These are phyloP conservation scores for Penicillium brevicompactum DNA, from an alignment of 2,329 filamentous ascomycete species.

Conservation along the genomic window DNA sequence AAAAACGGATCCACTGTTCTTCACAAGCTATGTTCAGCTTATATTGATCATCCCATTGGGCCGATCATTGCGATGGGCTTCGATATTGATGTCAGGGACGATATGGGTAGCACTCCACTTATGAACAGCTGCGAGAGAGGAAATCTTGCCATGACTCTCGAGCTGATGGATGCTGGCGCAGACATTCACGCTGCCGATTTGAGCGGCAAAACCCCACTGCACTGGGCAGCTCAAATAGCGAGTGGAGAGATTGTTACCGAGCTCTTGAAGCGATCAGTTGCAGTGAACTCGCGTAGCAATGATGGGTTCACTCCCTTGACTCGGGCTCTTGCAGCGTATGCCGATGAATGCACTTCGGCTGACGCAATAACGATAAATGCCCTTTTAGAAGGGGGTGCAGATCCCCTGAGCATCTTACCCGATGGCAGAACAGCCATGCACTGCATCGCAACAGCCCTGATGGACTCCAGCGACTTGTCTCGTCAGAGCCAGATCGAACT, in stretches of 20 bases:
- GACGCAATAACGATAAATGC: background rate
- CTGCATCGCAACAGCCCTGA: background rate
- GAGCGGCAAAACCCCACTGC: background rate
- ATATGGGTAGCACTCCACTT: background rate
- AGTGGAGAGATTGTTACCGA: background rate
- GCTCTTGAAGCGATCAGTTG: background rate
- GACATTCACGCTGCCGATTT: background rate
- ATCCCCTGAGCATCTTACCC: background rate
- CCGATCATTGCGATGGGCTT: background rate
- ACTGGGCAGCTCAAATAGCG: background rate
- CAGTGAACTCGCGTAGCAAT: background rate
- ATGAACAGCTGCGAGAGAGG: background rate
- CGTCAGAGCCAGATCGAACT: background rate
- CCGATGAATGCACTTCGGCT: background rate
- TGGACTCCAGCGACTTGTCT: background rate
- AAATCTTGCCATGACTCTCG: background rate
- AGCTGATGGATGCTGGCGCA: background rate
- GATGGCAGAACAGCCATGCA: background rate
- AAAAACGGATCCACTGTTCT: background rate
- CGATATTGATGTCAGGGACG: background rate
- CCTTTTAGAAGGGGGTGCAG: background rate
- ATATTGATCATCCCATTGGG: background rate
- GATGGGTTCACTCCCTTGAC: background rate
- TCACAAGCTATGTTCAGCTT: background rate
- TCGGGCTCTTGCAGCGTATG: background rate